Conservation (phyloP, 23 red algal genomes). For the Gracilaria vermiculophylla region DNA sequence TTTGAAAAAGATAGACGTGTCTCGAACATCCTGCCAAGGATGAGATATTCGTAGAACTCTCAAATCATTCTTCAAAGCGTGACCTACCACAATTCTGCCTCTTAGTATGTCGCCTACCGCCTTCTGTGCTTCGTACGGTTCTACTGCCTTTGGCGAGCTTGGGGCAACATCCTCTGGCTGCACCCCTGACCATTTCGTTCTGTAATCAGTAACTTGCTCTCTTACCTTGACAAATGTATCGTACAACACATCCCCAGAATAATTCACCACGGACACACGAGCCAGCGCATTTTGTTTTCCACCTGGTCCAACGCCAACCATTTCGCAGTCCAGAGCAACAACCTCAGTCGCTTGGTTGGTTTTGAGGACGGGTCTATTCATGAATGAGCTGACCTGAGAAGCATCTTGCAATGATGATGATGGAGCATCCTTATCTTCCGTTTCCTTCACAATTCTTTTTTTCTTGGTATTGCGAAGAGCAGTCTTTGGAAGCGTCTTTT, state of each 20-base stretch:
- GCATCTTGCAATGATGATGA: background rate
- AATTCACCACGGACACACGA: constrained; percentile 92
- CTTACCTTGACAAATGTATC: constrained; percentile 78
- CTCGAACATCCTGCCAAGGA: constrained; percentile 78
- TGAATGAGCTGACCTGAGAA: constrained; percentile 41
- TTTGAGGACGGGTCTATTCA: constrained; percentile 41
- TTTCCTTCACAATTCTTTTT: background rate
- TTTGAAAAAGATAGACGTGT: constrained; percentile 76
- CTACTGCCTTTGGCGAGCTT: constrained; percentile 15
- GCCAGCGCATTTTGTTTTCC: constrained; percentile 85
- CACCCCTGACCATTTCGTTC: constrained; percentile 81
- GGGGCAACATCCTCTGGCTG: constrained; percentile 55
- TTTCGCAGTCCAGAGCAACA: constrained; percentile 95
- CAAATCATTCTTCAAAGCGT: constrained; percentile 89
- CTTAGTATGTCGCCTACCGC: constrained; percentile 55
- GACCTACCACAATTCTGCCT: constrained; percentile 88
- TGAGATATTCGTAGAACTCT: constrained; percentile 81
- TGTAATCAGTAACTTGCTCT: constrained; percentile 87
- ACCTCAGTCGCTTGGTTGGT: constrained; percentile 32
- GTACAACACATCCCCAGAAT: constrained; percentile 75
- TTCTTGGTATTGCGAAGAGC: background rate
- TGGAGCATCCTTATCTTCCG: background rate
- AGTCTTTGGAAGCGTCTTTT: constrained; percentile 33
- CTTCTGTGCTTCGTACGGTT: constrained; percentile 69
- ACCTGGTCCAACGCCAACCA: constrained; percentile 89